Base-by-base conservation (phyloP, 805 yeast genomes). In the Lipomyces orientalis region DNA sequence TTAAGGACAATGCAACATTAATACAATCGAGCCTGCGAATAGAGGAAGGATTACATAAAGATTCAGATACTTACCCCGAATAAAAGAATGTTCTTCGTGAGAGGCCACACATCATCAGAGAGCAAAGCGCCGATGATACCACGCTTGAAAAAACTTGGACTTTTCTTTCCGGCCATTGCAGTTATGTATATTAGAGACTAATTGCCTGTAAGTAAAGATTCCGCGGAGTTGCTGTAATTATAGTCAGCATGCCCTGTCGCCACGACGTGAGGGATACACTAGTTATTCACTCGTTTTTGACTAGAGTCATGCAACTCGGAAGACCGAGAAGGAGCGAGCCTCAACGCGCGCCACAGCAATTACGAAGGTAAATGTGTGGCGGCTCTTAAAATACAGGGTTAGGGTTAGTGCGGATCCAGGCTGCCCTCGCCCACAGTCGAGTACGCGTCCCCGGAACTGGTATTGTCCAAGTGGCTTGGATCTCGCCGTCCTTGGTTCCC, bases 71-170 rank as follows among this genome's bases (percentile, higher is more conserved):
- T 16, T 68, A 68, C 71, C 19, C 57, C 62, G 62, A 61, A 68
- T 25, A 52, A 49, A 14, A 56, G 62, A 19, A 65, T 37, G 62
- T 68, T 68, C 61, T 60, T 57, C 7, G 68, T 60, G 43, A 68
- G 35, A n/a, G 71, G 71, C 66, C 69, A 65, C 12, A 54, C 66
- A 16, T 65, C 65, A 35, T 67, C 69, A 12, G 66, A n/a, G 25
- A 46, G 39, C 12, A 67, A 34, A 34, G 54, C 22, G 29, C 62
- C 58, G 16, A 67, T 22, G 35, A 62, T 54, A 22, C 65, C 60
- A 10, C 55, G 16, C 14, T 52, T 60, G 35, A 43, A 6, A 31
- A 62, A 52, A 35, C 54, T 25, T 35, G 51, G 25, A 33, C 22
- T 61, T 3, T 31, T 64, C 52, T 35, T 52, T 12, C 34, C 34